A percentile compares a stretch with the other conserved stretches of the same genome.
These are phyloP conservation scores for Didymella exigua DNA, from an alignment of 2,329 filamentous ascomycete species.

Conservation along the genomic window DNA sequence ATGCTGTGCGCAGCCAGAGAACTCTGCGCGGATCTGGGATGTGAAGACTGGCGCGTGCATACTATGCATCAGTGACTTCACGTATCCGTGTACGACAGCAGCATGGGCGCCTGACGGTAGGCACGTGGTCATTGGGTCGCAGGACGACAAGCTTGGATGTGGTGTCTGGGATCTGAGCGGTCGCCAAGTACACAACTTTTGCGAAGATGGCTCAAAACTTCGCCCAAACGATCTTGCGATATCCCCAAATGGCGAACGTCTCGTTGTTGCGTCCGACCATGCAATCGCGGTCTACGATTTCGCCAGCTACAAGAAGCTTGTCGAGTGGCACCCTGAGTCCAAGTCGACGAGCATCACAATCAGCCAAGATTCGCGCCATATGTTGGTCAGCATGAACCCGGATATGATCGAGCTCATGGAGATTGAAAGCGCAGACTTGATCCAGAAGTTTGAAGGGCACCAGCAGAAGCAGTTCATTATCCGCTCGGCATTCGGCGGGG, in stretches of 20 bases:
- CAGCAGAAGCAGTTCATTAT: constrained; percentile 79
- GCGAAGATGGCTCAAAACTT: constrained; percentile 61
- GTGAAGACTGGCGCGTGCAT: constrained; percentile 58
- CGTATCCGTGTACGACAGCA: constrained; percentile 85
- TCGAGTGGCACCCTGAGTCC: constrained; percentile 72
- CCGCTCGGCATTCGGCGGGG: constrained; percentile 82
- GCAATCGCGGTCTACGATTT: constrained; percentile 84
- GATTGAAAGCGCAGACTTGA: constrained; percentile 71
- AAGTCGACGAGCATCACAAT: constrained; percentile 80
- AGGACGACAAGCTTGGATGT: constrained; percentile 46
- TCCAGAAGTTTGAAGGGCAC: constrained; percentile 77
- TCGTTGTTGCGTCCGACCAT: constrained; percentile 76
- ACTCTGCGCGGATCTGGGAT: constrained; percentile 77
- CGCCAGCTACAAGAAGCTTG: constrained; percentile 73
- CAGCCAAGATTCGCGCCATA: constrained; percentile 76
- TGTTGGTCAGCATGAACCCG: constrained; percentile 82
- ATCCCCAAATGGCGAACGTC: constrained; percentile 76
- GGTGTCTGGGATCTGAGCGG: constrained; percentile 67
- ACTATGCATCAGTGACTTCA: constrained; percentile 68
- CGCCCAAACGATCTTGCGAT: constrained; percentile 86
- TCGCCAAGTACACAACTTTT: constrained; percentile 67
- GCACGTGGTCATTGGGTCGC: constrained; percentile 72
- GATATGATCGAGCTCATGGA: constrained; percentile 80
- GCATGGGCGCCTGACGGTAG: constrained; percentile 84
- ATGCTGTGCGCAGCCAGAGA: constrained; percentile 71